Percentiles rank a stretch among this genome's conserved stretches.
These are phyloP conservation scores for Yamadazyma scolyti DNA, from an alignment of 805 yeast genomes.

Conservation along the genomic window DNA sequence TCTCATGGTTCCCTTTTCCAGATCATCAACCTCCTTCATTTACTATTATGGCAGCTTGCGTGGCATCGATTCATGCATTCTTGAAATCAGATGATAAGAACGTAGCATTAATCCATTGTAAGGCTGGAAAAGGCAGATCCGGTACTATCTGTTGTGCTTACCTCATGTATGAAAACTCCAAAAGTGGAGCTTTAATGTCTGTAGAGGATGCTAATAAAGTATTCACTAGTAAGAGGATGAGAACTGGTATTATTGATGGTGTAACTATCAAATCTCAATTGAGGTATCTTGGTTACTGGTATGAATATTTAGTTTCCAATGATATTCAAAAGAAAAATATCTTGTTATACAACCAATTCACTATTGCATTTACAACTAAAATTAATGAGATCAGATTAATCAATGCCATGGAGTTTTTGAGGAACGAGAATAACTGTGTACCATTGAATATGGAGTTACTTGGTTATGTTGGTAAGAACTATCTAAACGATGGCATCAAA, in stretches of 20 bases:
- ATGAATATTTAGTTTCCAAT: constrained; percentile 1
- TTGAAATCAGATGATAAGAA: constrained; percentile 29
- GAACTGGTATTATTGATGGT: constrained; percentile 54
- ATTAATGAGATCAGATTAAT: no score
- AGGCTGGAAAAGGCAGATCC: constrained; percentile 89
- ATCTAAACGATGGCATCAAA: no score
- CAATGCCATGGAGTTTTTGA: background rate
- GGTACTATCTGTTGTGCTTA: constrained; percentile 74
- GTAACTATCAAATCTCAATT: constrained; percentile 70
- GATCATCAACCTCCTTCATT: constrained; percentile 82
- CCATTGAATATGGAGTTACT: background rate
- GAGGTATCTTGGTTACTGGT: constrained; percentile 60
- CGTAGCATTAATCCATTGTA: constrained; percentile 78
- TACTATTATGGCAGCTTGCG: constrained; percentile 38
- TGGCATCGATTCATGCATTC: constrained; percentile 44
- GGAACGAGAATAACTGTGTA: background rate
- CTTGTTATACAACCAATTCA: no score
- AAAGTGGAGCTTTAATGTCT: constrained; percentile 20
- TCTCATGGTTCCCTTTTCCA: constrained; percentile 53
- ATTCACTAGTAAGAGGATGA: constrained; percentile 60
- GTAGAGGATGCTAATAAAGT: constrained; percentile 45
- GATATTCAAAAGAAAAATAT: background rate
- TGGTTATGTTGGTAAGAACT: no score
- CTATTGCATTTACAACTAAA: no score
- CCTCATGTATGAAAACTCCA: constrained; percentile 43